Evolutionary conservation across 306 rosid species (phyloP).

Genomic region (Quercus cerris): DNA sequence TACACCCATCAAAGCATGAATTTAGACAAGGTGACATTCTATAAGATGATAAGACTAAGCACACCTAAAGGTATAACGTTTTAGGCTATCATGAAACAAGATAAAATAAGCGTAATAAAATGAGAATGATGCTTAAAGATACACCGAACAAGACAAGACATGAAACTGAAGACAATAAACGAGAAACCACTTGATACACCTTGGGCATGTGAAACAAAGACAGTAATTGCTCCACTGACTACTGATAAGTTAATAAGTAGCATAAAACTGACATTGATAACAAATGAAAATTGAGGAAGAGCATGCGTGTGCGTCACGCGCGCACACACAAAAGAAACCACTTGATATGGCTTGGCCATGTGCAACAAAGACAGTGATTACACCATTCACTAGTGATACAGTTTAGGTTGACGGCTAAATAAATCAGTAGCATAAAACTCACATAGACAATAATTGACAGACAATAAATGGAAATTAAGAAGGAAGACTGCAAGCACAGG

Average conservation of each 20-base stretch:
- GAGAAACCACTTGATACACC: background rate
- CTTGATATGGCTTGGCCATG: background rate
- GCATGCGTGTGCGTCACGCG: background rate
- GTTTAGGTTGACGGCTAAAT: background rate
- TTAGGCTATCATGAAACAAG: background rate
- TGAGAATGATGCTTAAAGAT: conserved; percentile 3
- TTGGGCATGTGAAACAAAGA: background rate
- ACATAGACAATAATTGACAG: background rate
- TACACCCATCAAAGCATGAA: background rate
- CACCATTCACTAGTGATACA: background rate
- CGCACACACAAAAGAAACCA: background rate
- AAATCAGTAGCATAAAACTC: background rate
- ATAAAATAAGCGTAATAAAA: background rate
- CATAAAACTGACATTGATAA: background rate
- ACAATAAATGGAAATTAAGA: background rate
- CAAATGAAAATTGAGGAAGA: conserved; percentile 1
- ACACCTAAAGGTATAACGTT: background rate
- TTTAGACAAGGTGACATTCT: background rate
- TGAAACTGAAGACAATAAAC: background rate
- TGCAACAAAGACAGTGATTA: background rate
- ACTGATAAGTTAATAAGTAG: background rate
- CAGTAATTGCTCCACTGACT: background rate
- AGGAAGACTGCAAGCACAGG: background rate
- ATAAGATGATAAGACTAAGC: conserved; percentile 5
- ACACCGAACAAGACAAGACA: background rate